Base-by-base conservation (phyloP, 805 yeast species). In the Metschnikowia corniflorae region DNA sequence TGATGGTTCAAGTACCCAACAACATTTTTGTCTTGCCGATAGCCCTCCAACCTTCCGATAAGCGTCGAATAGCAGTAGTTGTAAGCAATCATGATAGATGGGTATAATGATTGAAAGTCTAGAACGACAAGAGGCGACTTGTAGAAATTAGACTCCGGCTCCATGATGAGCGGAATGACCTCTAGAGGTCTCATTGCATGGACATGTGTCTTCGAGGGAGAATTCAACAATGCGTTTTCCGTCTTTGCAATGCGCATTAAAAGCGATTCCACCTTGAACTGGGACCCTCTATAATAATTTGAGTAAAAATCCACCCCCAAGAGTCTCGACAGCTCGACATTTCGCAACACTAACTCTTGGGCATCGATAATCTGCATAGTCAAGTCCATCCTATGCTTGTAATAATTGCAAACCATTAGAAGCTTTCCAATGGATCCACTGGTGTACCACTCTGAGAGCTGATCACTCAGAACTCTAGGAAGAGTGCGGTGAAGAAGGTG, bases 1-100 rank as follows among this genome's bases (percentile, higher is more conserved):
- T 58, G 47, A 33, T 63, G 54, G 9, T 72, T 66, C 15, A 81
- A 55, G 19, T 75, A 75, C 2, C 93, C 93, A 10, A 80, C 53
- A 12, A 58, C 57, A 46, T 78, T 82, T 26, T 60, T 61, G 1
- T 51, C 51, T 0, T 73, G 71, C 18, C 67, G 59, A 46, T 76
- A 73, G 7, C 77, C 79, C 32, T 74, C 67, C 16, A 85, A 54
- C 37, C 77, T 65, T 1, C 93, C 91, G 2, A 85, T 38, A 32
- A 83, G 54, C 0, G 93, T 85, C 0, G 91, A 79, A 49, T 78
- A 86, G 53, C 95, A 91, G 47, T 93, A 66, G 58, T 93, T 93
- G 61, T 93, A 97, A 0, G 99, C 98, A 95, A 94, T 93, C 95
- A 93, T 89, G 53, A 93, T 93, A 41, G 96, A 89, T 0, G 98